These are phyloP conservation scores for Aegilops longissima DNA, from an alignment of 176 grass and related monocot species.

Conservation along the genomic window DNA sequence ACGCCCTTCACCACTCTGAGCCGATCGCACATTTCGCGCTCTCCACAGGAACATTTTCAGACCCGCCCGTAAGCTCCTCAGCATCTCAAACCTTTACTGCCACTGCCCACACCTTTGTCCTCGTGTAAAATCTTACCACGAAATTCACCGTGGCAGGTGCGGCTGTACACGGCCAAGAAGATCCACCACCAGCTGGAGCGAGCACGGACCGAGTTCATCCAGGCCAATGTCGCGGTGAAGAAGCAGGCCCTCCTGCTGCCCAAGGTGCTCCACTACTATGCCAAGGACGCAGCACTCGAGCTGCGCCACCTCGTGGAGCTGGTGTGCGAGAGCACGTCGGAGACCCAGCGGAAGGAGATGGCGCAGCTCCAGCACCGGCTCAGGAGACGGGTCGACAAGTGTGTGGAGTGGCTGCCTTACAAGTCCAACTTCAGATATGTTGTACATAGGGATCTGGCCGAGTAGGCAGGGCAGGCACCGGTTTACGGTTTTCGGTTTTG, in stretches of 20 bases:
- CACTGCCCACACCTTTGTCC: not conserved
- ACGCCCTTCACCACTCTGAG: constrained; percentile 59
- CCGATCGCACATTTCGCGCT: constrained; percentile 81
- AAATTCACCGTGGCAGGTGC: constrained; percentile 40
- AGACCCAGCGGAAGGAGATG: constrained; percentile 45
- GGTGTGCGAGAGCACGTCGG: constrained; percentile 59
- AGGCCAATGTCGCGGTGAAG: constrained; percentile 45
- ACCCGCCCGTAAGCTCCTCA: constrained; percentile 67
- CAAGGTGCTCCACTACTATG: constrained; percentile 87
- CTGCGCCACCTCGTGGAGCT: constrained; percentile 74
- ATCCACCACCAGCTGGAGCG: constrained; percentile 66
- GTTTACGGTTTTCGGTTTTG: not conserved
- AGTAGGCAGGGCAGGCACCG: constrained; percentile 3
- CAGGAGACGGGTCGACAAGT: constrained; percentile 58
- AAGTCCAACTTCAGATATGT: constrained; percentile 90
- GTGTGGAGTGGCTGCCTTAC: constrained; percentile 86
- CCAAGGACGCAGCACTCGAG: constrained; percentile 68
- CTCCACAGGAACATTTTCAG: constrained; percentile 80
- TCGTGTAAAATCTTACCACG: not conserved
- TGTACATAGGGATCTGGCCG: constrained; percentile 79
- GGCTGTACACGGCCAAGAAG: constrained; percentile 73
- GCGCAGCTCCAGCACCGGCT: constrained; percentile 39
- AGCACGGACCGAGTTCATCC: constrained; percentile 75
- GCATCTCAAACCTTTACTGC: not conserved
- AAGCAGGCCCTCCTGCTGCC: constrained; percentile 80